phyloP scores from a whole-genome alignment of 2,329 filamentous ascomycete genomes.

The Fusarium agapanthi region DNA sequence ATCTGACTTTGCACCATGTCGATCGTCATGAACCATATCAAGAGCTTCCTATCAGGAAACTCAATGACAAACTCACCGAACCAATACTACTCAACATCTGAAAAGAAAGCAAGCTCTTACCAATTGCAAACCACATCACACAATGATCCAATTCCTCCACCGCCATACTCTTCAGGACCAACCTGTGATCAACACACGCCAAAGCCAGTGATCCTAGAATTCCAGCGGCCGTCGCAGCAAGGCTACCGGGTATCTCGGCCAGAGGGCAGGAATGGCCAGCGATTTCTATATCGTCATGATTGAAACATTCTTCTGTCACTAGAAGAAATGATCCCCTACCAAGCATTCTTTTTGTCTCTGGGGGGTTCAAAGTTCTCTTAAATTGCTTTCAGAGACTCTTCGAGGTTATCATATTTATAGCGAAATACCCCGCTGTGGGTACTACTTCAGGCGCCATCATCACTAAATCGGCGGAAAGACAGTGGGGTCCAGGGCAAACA shows the following conservation, averaged over 20 bases:
- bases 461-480: neutral
- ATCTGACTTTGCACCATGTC: neutral
- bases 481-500: neutral
- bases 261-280: neutral
- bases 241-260: neutral
- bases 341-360: neutral
- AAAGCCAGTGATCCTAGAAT: slow-evolving; percentile 8
- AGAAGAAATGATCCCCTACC: neutral
- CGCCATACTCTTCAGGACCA: neutral
- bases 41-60: neutral
- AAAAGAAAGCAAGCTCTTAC: neutral
- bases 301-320: neutral
- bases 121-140: neutral
- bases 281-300: slow-evolving; percentile 1
- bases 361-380: too few relatives aligned
- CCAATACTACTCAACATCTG: neutral
- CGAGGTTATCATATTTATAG: neutral
- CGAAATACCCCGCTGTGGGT: neutral
- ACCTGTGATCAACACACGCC: neutral
- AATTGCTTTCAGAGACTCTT: neutral
- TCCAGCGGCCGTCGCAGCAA: slow-evolving; percentile 13
- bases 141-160: neutral
- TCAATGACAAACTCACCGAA: neutral
- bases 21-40: slow-evolving; percentile 1
- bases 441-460: neutral